These are phyloP conservation scores for Gossypium raimondii DNA, from an alignment of 345 rosid species.

Conservation along the genomic window DNA sequence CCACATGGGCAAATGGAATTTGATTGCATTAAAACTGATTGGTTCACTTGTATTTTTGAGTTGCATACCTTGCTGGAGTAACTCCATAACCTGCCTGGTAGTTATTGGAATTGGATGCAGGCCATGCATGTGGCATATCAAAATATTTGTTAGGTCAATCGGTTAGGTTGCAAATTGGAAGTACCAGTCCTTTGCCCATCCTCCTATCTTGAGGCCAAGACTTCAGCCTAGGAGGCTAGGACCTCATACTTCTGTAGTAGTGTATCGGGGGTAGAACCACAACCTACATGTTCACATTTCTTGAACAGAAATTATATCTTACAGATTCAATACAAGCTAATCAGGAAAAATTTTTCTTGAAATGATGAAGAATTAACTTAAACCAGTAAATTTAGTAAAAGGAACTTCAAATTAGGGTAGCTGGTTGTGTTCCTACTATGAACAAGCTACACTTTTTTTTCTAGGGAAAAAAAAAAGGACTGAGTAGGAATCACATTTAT, in stretches of 20 bases:
- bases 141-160: neutral
- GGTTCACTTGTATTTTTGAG: neutral
- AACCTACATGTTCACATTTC: neutral
- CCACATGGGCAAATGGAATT: neutral
- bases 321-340: neutral
- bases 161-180: slow-evolving; percentile 2
- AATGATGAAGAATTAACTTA: neutral
- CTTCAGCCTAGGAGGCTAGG: neutral
- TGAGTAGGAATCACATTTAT: neutral
- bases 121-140: neutral
- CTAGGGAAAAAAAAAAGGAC: neutral
- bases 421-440: neutral
- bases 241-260: neutral
- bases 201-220: neutral
- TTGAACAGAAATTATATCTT: neutral
- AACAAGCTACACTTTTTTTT: neutral
- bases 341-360: neutral
- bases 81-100: neutral
- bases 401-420: slow-evolving; percentile 4
- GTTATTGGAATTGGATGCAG: neutral
- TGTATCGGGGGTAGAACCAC: neutral
- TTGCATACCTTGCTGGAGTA: neutral
- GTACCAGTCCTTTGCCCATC: neutral
- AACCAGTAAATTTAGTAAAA: neutral
- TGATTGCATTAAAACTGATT: neutral